Evolutionary conservation across 2,329 filamentous ascomycete species (phyloP), one percentile per base, ranked within the genome.

Genomic region (Trichoderma asperellum): DNA sequence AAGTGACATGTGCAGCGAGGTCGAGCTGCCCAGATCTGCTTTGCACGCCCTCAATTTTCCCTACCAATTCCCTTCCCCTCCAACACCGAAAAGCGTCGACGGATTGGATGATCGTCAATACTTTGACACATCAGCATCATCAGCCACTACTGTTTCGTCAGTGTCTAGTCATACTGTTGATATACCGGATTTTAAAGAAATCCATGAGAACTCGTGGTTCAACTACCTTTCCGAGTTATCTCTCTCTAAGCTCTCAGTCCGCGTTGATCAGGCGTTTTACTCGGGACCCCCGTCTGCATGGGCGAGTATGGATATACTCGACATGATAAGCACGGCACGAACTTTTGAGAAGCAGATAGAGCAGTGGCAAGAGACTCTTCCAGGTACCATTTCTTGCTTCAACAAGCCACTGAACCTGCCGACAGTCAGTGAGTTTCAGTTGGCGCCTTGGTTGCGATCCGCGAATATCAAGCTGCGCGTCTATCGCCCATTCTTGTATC

Each of bases 41-140:
- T 32, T 60, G 10, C 37, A 60, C 7, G 27, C 21, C 10, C 18
- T 60, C 16, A 18, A 60, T 11, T 60, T 43, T 27, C 58, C 58
- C 16, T 60, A 60, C 58, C 58, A 60, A 16, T 60, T 60, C 35
- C 58, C 58, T 60, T 60, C 58, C 4, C 58, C 58, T 21, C 58
- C 58, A 24, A 60, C 58, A 21, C 58, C 58, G n/a, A 60, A 60
- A 37, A 47, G 37, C 58, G 58, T 60, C n/a, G 58, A 47, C 16
- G 58, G 58, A 5, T n/a, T 60, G 21, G 58, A 60, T 4, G 37
- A 60, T 10, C 40, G 37, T 16, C 58, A 47, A 32, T 60, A 60
- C 24, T 37, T 29, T n/a, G 24, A 18, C 16, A 5, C 37, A 60
- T 47, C 58, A n/a, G 8, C 58, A 47, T 47, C 37, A 12, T 60